Evolutionary conservation across 371 early-diverging fungal species (phyloP), one percentile per base, ranked within the genome.

Genomic region (Apophysomyces elegans): DNA sequence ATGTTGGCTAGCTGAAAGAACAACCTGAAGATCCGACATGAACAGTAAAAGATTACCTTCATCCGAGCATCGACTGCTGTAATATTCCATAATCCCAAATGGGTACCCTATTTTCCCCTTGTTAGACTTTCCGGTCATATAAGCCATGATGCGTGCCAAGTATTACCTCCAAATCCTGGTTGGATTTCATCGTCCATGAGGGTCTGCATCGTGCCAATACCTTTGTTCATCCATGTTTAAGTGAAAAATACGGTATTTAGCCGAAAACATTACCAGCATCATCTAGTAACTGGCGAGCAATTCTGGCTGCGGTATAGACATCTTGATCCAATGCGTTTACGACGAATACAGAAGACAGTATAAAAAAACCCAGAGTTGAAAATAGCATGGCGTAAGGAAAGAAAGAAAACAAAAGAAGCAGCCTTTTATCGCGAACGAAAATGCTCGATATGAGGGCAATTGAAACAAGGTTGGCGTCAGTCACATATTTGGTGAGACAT

Each of bases 11-110:
- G 16, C 46, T 21, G 26, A 72, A 65, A n/a, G 68, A 47, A 63
- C 68, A 70, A 76, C 68, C 71, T 83, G 75, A 38, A 82, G 63
- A 58, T 79, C 65, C 1, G 77, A 74, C 68, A 86, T 73, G 44
- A 80, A 73, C 63, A 84, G 59, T 47, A 82, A 50, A 37, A 80
- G 74, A 68, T 78, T 73, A 54, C 87, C 85, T 16, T 68, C 67
- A 4, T 72, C 59, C 16, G 75, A 72, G 58, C 83, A 84, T 44
- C 77, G 74, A 61, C 78, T 82, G 21, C 71, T 74, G 50, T 80
- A 86, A 59, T 84, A 86, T 43, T 86, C 85, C 81, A 86, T 75
- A 57, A 83, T 74, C 58, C 83, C 85, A 63, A 86, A 85, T 13
- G 87, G 87, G 69, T 70, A 77, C 5, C 83, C 84, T 63, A 50